Evolutionary conservation across 805 yeast genomes (phyloP), one percentile per base, ranked within the genome.

Genomic region (Kuraishia ogatae): DNA sequence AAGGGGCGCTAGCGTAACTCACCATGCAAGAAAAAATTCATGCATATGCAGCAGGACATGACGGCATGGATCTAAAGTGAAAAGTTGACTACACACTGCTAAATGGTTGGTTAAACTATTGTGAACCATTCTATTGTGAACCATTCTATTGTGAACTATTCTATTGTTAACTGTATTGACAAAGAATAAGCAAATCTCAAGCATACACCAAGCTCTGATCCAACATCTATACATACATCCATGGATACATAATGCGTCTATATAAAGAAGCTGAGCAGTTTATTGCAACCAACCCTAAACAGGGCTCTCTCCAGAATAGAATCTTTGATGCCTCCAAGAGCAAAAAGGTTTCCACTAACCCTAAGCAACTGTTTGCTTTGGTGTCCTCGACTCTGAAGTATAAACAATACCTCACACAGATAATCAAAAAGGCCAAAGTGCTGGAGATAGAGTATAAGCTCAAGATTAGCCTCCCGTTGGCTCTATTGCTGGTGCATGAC

Each of bases 361-460:
- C 97, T 1, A 89, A 87, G 63, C 97, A 93, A 65, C 71, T 92
- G 1, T 90, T 77, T 73, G 99, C 97, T 0, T 71, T 93, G 26
- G 90, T 91, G 23, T 76, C 83, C 35, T 87, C 96, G 2, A 82
- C 97, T 1, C 71, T 90, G 64, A 84, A 80, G 64, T 89, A 84
- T 68, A 83, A 82, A 61, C 84, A 82, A 15, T 83, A 81, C 60
- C 75, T 94, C 46, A 71, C 73, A 51, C 76, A 76, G 39, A 77
- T 93, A 48, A 79, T 93, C 67, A 78, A 78, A 59, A 83, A 83
- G 56, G 77, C 96, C 5, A 82, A 83, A 61, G 70, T 94, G n/a
- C 71, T 87, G 59, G 73, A 78, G 43, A 73, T 71, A 46, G 83
- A 81, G 39, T 78, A 76, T 55, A 67, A 70, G 53, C 55, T 67